Percentiles rank a stretch among this genome's conserved stretches.
Conservation (phyloP, 2,329 filamentous ascomycete genomes). For the Penicillium sp. region DNA sequence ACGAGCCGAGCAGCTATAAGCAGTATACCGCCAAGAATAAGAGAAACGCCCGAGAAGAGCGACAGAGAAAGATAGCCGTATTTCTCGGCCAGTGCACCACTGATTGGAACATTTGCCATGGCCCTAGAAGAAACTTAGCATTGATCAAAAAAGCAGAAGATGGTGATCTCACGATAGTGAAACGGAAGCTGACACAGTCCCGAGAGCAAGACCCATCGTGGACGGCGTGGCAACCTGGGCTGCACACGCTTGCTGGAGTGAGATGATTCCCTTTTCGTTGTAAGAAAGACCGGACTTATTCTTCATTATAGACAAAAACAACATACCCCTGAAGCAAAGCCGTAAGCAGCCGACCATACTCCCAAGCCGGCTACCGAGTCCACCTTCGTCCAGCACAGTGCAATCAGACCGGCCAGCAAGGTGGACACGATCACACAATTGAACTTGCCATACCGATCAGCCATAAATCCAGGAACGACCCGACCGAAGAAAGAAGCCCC, state of each 20-base stretch:
- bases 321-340: slow-evolving; percentile 47
- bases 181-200: slow-evolving; percentile 42
- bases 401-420: slow-evolving; percentile 37
- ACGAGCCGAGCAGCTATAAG: slow-evolving; percentile 10
- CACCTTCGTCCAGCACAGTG: slow-evolving; percentile 47
- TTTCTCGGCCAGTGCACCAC: slow-evolving; percentile 38
- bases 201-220: slow-evolving; percentile 45
- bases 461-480: slow-evolving; percentile 36
- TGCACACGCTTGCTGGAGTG: slow-evolving; percentile 48
- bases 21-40: slow-evolving; percentile 30
- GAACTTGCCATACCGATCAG: slow-evolving; percentile 36
- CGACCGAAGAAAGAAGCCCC: slow-evolving; percentile 40
- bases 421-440: slow-evolving; percentile 32
- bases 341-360: slow-evolving; percentile 46
- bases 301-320: neutral
- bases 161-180: slow-evolving; percentile 42
- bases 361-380: slow-evolving; percentile 45
- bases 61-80: slow-evolving; percentile 45
- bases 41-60: slow-evolving; percentile 35
- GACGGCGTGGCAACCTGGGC: slow-evolving; percentile 41
- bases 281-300: no score
- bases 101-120: slow-evolving; percentile 44
- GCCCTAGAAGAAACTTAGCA: slow-evolving; percentile 25
- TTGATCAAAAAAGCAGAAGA: neutral
- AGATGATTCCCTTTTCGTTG: slow-evolving; percentile 43